Evolutionary conservation across 2,329 filamentous ascomycete species (phyloP), one percentile per base, ranked within the genome.

Genomic region (Magnaporthiopsis incrustans): DNA sequence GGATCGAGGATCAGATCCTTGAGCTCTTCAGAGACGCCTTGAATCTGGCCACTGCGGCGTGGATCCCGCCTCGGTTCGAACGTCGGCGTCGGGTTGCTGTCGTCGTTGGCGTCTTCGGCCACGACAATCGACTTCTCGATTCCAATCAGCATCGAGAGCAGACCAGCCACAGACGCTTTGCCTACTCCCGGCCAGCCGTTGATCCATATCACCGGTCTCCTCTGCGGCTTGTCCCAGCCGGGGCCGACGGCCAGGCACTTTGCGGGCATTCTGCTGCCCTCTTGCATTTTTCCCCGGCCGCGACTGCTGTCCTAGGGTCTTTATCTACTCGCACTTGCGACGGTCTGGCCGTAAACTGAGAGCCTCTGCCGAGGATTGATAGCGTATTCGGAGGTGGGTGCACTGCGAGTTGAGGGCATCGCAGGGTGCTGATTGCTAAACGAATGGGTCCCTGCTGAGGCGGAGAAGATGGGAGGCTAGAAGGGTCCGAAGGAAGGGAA

Each of bases 111-210:
- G 65, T 67, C 65, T 64, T 69, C 64, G 57, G 70, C 66, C 35
- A 69, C 65, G 60, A 75, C 68, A n/a, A 72, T 66, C 26, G 71
- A 70, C 58, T 73, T 71, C 63, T 73, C 70, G 58, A 64, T 58
- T 33, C 73, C 73, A 4, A 75, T 66, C 3, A 75, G 66, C 15
- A 71, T 67, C n/a, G 68, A 66, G 33, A 75, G 68, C 32, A 69
- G 72, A 67, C 74, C 72, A 50, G 72, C 73, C 1, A 75, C 69
- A 7, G 73, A 70, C 33, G 71, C 68, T 67, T 74, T 75, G 62
- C 73, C 73, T 38, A 73, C 69, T 61, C 71, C 72, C 3, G 70
- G 71, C 70, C 70, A 72, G 64, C 74, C 74, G 65, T 75, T 76
- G 69, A 76, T 72, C 65, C 71, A 73, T 38, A 76, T 67, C 5